Base-by-base conservation (phyloP, 768 basidiomycete genomes). In the Psilocybe sp. region DNA sequence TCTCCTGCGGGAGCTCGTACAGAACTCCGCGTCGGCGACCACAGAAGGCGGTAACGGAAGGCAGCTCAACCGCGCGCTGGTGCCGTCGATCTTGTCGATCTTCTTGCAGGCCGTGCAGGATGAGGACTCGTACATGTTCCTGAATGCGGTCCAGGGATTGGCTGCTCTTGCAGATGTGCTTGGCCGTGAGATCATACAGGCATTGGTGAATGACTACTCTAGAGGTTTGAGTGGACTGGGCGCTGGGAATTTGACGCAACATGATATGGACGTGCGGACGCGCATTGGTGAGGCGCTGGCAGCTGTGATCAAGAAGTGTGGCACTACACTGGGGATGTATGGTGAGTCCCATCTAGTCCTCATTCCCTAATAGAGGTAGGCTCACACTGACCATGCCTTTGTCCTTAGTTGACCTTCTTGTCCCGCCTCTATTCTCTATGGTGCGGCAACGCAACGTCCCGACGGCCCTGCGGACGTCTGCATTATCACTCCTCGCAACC, bases 61-160 rank as follows among this genome's bases (percentile, higher is more conserved):
- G 23, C 23, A 28, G 23, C 23, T 62, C 5, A 55, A 65, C 23
- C 57, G 60, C 56, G 63, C 58, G 0, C 72, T 98, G 19, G 67
- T 85, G 13, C 92, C 93, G 5, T 88, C 86, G 0, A 90, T 98
- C 56, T 69, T 94, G 40, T 87, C 89, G 23, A 87, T 97, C 47
- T 96, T 98, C 64, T 66, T 95, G 54, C 84, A 90, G 60, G 79
- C 85, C 0, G 68, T 95, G 5, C 87, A 92, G 60, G 93, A 97
- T 53, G 89, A 94, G 35, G 96, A 98, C 60, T 92, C 91, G n/a
- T 98, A 93, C 65, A 83, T 98, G 47, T 98, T 92, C 62, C 72
- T 98, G 46, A 93, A 93, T 61, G 93, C 89, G 1, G 87, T 96
- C 12, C 91, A 94, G 59, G 95, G 95, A 0, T 75, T 98, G 1